Conservation (phyloP, 208 protist genomes). For the Angomonas ambiguus region DNA sequence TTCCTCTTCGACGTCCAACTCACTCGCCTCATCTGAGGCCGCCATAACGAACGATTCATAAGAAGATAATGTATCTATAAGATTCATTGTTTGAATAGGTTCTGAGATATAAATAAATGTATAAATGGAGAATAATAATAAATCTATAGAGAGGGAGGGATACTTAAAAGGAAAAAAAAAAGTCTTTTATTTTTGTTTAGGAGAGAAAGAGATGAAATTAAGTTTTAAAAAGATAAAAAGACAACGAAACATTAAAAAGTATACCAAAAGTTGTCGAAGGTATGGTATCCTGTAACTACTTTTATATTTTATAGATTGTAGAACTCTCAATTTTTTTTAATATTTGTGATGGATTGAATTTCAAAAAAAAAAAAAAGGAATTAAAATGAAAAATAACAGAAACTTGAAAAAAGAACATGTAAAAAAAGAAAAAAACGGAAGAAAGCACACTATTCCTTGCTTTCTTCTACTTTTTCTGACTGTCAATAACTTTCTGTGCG, state of each 20-base stretch:
- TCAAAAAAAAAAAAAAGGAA: slow-evolving; percentile 3
- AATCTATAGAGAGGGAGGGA: too few relatives aligned
- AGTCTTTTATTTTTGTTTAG: too few relatives aligned
- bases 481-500: slow-evolving; percentile 51
- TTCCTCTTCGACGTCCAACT: neutral
- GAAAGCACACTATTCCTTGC: neutral
- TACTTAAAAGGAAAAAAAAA: too few relatives aligned
- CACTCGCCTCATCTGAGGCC: neutral
- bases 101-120: neutral
- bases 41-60: neutral
- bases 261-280: neutral
- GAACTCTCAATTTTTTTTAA: neutral
- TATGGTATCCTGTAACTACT: too few relatives aligned
- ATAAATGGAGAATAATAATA: neutral
- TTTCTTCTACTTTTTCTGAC: slow-evolving; percentile 37
- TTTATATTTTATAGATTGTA: neutral
- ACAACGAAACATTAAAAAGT: slow-evolving; percentile 9
- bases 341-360: neutral
- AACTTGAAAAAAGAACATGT: neutral
- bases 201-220: too few relatives aligned
- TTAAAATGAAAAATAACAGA: slow-evolving; percentile 3
- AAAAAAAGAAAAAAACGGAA: slow-evolving; percentile 12
- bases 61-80: neutral
- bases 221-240: slow-evolving; percentile 6
- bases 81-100: neutral